Evolutionary conservation across 2,329 filamentous ascomycete species (phyloP).

Genomic region (Cadophora malorum): DNA sequence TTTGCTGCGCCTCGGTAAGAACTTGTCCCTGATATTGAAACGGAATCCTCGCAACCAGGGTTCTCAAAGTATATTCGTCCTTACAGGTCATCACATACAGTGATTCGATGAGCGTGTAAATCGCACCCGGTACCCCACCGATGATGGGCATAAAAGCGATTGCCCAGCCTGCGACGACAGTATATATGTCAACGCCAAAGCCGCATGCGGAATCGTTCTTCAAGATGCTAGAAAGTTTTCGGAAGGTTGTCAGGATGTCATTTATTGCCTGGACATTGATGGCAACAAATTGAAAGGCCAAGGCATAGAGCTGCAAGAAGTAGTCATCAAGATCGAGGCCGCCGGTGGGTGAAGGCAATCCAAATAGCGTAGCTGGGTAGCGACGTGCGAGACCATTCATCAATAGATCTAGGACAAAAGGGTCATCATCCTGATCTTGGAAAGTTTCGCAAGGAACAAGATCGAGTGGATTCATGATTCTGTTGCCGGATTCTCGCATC

Average conservation of each 20-base stretch:
- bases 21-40: neutral
- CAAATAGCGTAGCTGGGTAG: neutral
- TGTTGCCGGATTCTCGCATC: slow-evolving; percentile 11
- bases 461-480: neutral
- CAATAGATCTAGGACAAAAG: neutral
- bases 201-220: neutral
- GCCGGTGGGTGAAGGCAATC: neutral
- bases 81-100: slow-evolving; percentile 1
- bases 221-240: neutral
- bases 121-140: neutral
- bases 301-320: neutral
- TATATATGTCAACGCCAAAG: neutral
- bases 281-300: neutral
- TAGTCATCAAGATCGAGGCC: neutral
- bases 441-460: slow-evolving; percentile 1
- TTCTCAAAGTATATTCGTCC: neutral
- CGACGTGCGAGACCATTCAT: neutral
- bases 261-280: too few species aligned
- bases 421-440: neutral
- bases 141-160: neutral
- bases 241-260: neutral
- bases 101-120: neutral
- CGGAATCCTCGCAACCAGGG: neutral
- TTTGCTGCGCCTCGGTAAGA: neutral
- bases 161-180: neutral